Base-by-base conservation (phyloP, 768 basidiomycete species). In the Rhodosporidiobolus odoratus region DNA sequence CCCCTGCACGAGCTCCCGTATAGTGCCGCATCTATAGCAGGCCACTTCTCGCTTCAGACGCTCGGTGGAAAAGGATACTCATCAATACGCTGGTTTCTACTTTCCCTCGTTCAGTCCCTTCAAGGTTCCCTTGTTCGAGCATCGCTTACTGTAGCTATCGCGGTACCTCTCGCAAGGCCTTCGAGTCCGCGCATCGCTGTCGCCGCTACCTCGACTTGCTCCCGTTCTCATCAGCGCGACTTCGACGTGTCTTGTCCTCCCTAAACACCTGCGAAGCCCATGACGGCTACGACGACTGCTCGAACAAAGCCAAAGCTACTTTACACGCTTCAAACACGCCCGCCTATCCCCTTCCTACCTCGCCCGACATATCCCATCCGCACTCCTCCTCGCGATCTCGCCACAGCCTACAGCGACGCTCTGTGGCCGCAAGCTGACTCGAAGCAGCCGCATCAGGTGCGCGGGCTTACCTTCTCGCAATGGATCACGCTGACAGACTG, bases 291-390 rank as follows among this genome's bases (percentile, higher is more conserved):
- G 0, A 37, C 10, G 8, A 57, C 64, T 5, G 21, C 43, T 23
- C 53, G 27, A 16, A 19, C 38, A 19, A 71, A 64, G 53, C 48
- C 53, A 5, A 13, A 32, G 12, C 63, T 73, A 9, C 2, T 73
- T 8, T 73, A 69, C 52, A 21, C 61, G n/a, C 62, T 73, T 0
- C 65, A 65, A 4, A 27, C 40, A 19, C 3, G 12, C 19, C 65
- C 65, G 17, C 72, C 72, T 5, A 69, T 73, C 62, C 62, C 65
- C 2, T 73, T 69, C 47, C 61, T 60, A 23, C 19, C 23, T 0
- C 57, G 56, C 2, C 72, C 72, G 7, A 27, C 48, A 21, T 73
- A 73, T n/a, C 65, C 72, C 0, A 67, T 73, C 35, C n/a, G 8
- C 45, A 21, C 52, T n/a, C 66, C 68, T 21, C 53, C 60, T 27